Base-by-base conservation (phyloP, 1,139 yeast genomes). In the Suhomyces wounanorum region DNA sequence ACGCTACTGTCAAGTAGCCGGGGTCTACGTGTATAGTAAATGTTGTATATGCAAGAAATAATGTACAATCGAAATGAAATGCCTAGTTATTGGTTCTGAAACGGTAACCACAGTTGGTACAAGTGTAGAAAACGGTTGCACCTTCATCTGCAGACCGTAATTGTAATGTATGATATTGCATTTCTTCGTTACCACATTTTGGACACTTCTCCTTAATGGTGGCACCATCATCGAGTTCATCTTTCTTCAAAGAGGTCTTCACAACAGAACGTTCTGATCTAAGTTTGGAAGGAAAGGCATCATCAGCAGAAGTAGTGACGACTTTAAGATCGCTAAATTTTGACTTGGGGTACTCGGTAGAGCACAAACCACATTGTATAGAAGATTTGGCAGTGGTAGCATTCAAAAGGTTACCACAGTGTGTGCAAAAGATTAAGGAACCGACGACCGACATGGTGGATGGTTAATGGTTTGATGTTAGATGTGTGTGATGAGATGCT, bases 81-180 rank as follows among this genome's bases (percentile, higher is more conserved):
- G 37, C 39, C 55, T 67, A 91, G 68, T 92, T 92, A 69, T 92
- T 92, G 44, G 97, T 90, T 77, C 97, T 87, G 77, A 89, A 92
- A 64, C 90, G 83, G 78, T 92, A 90, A 42, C 94, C 94, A 78
- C 99, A 94, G 47, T 81, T 75, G 1, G 96, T 87, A 77, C 99
- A 94, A 1, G 99, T 92, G 73, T 94, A 95, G 68, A 94, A 95
- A 31, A 88, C 95, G 7, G 96, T 88, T 30, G 95, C 95, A 78
- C 99, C 99, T 79, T 94, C 99, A 79, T 94, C 99, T 2, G 99
- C 99, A 49, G 96, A 89, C 75, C 99, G 84, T 61, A 94, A 81
- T 72, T 94, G 99, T 62, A 94, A 77, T 9, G 99, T 94, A 66
- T 94, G 97, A 69, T 94, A 94, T 67, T 87, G 94, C 99, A 95